phyloP scores from a whole-genome alignment of 1,284 basidiomycete species.

The Rugosomyces carneus region DNA sequence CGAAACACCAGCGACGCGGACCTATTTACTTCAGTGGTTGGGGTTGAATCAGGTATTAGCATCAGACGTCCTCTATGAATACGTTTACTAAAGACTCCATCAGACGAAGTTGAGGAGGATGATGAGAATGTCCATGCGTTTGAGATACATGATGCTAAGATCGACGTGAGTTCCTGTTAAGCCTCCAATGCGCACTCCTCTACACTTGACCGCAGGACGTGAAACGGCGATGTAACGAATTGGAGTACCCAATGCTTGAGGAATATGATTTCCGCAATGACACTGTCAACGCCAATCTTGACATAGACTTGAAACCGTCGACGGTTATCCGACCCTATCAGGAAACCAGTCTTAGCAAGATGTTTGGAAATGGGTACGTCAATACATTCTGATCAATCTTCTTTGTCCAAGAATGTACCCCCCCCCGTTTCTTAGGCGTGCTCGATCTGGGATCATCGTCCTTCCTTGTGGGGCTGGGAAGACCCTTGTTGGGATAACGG shows the following conservation, averaged over 20 bases:
- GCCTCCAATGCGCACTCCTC: constrained; percentile 1
- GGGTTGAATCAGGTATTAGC: constrained; percentile 78
- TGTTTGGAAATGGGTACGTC: constrained; percentile 93
- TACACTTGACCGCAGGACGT: constrained; percentile 55
- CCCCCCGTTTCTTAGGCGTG: constrained; percentile 55
- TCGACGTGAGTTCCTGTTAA: constrained; percentile 58
- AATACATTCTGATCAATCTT: constrained; percentile 1
- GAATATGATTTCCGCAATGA: constrained; percentile 98
- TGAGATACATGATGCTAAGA: constrained; percentile 86
- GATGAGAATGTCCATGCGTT: constrained; percentile 95
- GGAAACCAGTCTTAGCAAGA: constrained; percentile 94
- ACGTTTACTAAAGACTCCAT: neutral
- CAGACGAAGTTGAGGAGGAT: constrained; percentile 94
- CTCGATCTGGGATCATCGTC: constrained; percentile 97
- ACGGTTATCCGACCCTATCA: constrained; percentile 96
- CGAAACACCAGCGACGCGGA: constrained; percentile 54
- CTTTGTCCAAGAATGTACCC: constrained; percentile 5
- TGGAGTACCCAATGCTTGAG: constrained; percentile 94
- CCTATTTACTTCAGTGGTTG: constrained; percentile 86
- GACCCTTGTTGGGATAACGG: constrained; percentile 97
- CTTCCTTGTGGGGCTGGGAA: constrained; percentile 98
- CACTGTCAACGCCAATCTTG: constrained; percentile 88
- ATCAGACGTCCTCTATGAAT: constrained; percentile 3
- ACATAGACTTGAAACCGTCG: constrained; percentile 94
- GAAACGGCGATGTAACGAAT: constrained; percentile 88